Evolutionary conservation across 768 basidiomycete species (phyloP), one percentile per base, ranked within the genome.

Genomic region (Hemileccinum rubropunctum): DNA sequence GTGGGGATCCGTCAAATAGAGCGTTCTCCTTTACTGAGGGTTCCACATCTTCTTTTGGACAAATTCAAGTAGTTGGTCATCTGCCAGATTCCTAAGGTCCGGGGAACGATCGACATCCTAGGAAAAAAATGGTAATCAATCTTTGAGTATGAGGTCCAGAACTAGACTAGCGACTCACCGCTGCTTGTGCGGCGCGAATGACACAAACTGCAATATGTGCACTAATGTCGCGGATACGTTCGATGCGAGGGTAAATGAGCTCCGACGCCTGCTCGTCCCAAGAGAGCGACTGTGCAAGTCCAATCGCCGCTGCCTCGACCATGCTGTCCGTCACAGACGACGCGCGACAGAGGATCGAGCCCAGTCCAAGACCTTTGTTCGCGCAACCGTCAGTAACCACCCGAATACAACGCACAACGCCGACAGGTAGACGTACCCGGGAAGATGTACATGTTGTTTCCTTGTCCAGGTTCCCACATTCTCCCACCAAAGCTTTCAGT

Each of bases 361-460:
- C 91, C 30, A 92, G 74, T n/a, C 91, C 93, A 4, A 63, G 62
- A 36, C 56, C 61, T 62, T 27, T 30, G 36, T n/a, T 12, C 20
- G 21, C 8, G 37, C 20, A 20, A 14, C 14, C 4, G 38, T 53
- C 50, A 63, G 28, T 12, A n/a, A 45, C n/a, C n/a, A 12, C 17
- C 14, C 1, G 34, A 13, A 40, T 10, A n/a, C 17, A 20, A 6
- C n/a, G 17, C 12, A n/a, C n/a, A n/a, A n/a, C n/a, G n/a, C 20
- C 20, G 38, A 23, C 26, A 21, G 12, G 12, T 5, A 2, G 14
- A 60, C 69, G 14, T 36, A 81, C 82, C 80, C 42, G 83, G 83
- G 76, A 86, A 86, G 61, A 88, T 86, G 66, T 88, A 89, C 90
- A 94, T 93, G 69, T 95, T 98, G 67, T 95, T 97, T 23, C 93